A percentile compares a stretch with the other conserved stretches of the same genome.
Evolutionary conservation across 2,329 filamentous ascomycete species (phyloP).

Genomic region (Gnomoniopsis smithogilvyi): DNA sequence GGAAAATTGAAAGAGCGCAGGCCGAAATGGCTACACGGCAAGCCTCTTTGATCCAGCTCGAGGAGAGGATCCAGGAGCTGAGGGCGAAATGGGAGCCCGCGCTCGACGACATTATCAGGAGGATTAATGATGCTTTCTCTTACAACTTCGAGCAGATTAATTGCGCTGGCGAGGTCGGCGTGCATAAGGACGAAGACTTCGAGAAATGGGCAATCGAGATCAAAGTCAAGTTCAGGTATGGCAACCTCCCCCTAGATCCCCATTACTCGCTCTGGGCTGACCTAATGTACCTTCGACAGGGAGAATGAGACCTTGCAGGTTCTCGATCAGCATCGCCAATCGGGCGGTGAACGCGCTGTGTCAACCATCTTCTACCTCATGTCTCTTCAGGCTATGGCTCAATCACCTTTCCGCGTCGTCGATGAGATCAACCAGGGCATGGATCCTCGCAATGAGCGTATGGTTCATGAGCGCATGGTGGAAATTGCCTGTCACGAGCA

Average conservation of each 20-base stretch:
- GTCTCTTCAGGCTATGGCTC: constrained; percentile 90
- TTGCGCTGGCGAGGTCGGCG: constrained; percentile 84
- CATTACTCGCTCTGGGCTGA: constrained; percentile 22
- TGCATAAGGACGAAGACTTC: constrained; percentile 91
- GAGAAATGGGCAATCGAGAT: constrained; percentile 93
- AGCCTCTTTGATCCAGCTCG: constrained; percentile 51
- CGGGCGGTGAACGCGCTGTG: constrained; percentile 91
- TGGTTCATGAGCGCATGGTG: constrained; percentile 97
- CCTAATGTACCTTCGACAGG: constrained; percentile 36
- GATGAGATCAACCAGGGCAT: constrained; percentile 99
- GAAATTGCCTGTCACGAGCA: constrained; percentile 89
- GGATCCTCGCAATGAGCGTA: constrained; percentile 97
- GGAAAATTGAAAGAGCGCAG: constrained; percentile 65
- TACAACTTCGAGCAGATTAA: constrained; percentile 93
- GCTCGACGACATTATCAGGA: constrained; percentile 71
- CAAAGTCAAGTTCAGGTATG: constrained; percentile 87
- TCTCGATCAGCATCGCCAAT: constrained; percentile 89
- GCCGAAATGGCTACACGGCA: constrained; percentile 53
- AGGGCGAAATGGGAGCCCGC: constrained; percentile 77
- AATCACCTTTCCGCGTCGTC: constrained; percentile 94
- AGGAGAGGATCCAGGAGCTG: constrained; percentile 60
- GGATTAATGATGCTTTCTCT: constrained; percentile 87
- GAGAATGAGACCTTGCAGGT: constrained; percentile 80
- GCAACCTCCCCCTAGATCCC: not conserved
- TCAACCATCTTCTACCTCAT: constrained; percentile 99